phyloP scores from a whole-genome alignment of 768 basidiomycete species.

The Lactarius trivialis region DNA sequence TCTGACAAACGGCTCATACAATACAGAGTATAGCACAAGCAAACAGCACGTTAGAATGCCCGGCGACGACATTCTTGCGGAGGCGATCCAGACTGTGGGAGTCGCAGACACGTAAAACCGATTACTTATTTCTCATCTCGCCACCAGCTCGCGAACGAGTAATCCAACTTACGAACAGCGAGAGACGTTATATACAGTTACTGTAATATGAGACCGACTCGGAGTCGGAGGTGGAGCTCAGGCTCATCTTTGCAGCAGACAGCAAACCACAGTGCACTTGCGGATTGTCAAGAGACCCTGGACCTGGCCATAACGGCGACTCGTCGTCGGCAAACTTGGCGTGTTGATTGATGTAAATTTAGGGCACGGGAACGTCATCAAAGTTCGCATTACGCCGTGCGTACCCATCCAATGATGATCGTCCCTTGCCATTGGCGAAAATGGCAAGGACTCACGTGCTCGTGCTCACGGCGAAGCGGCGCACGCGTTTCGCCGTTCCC shows the following conservation, averaged over 20 bases:
- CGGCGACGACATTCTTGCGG: not conserved
- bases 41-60: not conserved
- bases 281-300: not conserved
- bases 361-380: not conserved
- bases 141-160: not conserved
- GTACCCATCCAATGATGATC: not conserved
- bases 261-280: not conserved
- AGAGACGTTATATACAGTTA: not conserved
- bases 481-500: not conserved
- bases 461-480: too few relatives aligned
- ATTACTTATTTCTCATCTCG: not conserved
- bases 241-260: not conserved
- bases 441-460: not conserved
- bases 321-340: not conserved
- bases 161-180: not conserved
- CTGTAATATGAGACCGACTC: not conserved
- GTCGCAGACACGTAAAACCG: not conserved
- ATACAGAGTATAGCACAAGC: too few relatives aligned
- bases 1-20: not conserved
- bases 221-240: not conserved
- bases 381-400: not conserved
- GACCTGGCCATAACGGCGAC: not conserved
- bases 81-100: not conserved
- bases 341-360: not conserved
- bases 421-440: not conserved